A percentile compares a stretch with the other conserved stretches of the same genome.
Conservation (phyloP, 2,329 filamentous ascomycete species). For the Emergomyces orientalis region DNA sequence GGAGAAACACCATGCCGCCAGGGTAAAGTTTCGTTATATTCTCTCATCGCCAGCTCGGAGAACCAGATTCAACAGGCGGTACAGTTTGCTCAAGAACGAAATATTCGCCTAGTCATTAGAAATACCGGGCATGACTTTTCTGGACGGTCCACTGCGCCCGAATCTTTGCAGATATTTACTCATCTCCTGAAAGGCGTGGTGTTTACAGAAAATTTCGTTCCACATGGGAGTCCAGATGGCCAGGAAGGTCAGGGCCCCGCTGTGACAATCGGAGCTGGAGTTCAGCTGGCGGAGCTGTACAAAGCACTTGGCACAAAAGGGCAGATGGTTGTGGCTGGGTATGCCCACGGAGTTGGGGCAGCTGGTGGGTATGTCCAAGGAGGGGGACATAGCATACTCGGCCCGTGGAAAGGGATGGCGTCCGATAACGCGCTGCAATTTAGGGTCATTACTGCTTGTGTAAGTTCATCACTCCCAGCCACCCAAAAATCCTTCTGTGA, state of each 20-base stretch:
- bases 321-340: constrained; percentile 47
- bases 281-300: constrained; percentile 44
- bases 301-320: constrained; percentile 37
- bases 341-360: constrained; percentile 47
- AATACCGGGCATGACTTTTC: constrained; percentile 48
- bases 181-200: constrained; percentile 25
- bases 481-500: constrained; percentile 24
- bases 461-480: constrained; percentile 31
- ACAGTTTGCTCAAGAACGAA: constrained; percentile 19
- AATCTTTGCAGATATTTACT: constrained; percentile 31
- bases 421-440: constrained; percentile 51
- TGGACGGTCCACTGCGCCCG: constrained; percentile 53
- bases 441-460: constrained; percentile 47
- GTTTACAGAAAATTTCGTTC: constrained; percentile 37
- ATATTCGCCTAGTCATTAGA: constrained; percentile 38
- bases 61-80: constrained; percentile 22
- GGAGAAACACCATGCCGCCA: not conserved
- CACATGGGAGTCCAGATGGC: constrained; percentile 25
- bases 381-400: constrained; percentile 49
- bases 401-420: constrained; percentile 46
- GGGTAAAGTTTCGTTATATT: constrained; percentile 18
- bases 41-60: constrained; percentile 27
- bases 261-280: constrained; percentile 46
- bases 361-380: constrained; percentile 53
- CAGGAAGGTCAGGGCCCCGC: constrained; percentile 37